Evolutionary conservation across 768 basidiomycete genomes (phyloP).

Genomic region (Tulasnella sp.): DNA sequence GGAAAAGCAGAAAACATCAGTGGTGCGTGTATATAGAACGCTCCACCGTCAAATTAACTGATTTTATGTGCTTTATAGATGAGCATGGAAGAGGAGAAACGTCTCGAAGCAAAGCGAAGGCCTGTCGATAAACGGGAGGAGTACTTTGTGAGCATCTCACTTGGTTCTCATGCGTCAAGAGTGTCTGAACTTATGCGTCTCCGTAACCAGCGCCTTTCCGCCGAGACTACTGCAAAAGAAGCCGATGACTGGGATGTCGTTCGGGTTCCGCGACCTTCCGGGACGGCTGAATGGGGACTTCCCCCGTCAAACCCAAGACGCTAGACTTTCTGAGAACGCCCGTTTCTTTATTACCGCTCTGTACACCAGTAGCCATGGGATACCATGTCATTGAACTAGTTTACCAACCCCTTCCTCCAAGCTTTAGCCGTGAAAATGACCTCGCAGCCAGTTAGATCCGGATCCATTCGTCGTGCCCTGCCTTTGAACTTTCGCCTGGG

Average conservation of each 20-base stretch:
- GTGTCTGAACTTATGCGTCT: background rate
- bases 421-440: background rate
- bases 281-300: slow-evolving; percentile 84
- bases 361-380: background rate
- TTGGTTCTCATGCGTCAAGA: background rate
- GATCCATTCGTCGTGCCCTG: background rate
- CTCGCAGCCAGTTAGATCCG: background rate
- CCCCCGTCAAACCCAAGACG: background rate
- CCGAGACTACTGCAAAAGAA: slow-evolving; percentile 32
- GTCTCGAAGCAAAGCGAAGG: slow-evolving; percentile 58
- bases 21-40: slow-evolving; percentile 35
- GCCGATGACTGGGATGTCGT: slow-evolving; percentile 79
- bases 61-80: slow-evolving; percentile 38
- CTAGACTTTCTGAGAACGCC: background rate
- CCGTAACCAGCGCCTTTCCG: slow-evolving; percentile 5
- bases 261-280: slow-evolving; percentile 72
- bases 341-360: background rate
- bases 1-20: slow-evolving; percentile 69
- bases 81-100: slow-evolving; percentile 68
- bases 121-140: slow-evolving; percentile 91
- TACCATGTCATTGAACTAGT: background rate
- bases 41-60: slow-evolving; percentile 17
- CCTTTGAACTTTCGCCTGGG: background rate
- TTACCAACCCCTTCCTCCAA: background rate
- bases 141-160: slow-evolving; percentile 68